These are phyloP conservation scores for Coniochaeta sp. DNA, from an alignment of 2,329 filamentous ascomycete species.

Conservation along the genomic window DNA sequence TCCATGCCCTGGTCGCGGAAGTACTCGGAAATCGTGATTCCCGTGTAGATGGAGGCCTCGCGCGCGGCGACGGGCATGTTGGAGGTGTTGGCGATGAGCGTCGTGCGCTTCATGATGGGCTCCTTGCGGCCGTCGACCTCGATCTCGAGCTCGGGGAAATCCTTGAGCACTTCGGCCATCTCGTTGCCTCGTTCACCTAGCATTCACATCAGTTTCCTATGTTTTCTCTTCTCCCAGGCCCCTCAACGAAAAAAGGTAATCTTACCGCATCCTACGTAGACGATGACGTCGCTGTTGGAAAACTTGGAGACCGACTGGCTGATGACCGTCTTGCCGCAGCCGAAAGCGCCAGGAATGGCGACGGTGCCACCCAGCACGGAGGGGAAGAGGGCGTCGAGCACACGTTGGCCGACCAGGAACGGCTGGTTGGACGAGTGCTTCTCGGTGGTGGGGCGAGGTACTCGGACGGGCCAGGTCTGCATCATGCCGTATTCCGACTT, in stretches of 20 bases:
- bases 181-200: constrained; percentile 81
- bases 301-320: constrained; percentile 98
- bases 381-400: constrained; percentile 92
- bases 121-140: constrained; percentile 90
- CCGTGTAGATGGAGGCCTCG: constrained; percentile 98
- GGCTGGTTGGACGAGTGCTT: constrained; percentile 84
- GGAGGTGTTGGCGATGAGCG: constrained; percentile 96
- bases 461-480: constrained; percentile 97
- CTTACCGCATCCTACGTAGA: constrained; percentile 80
- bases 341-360: constrained; percentile 96
- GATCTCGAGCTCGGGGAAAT: constrained; percentile 97
- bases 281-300: constrained; percentile 98
- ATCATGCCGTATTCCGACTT: constrained; percentile 96
- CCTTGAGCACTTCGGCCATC: constrained; percentile 99
- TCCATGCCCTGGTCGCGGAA: constrained; percentile 96
- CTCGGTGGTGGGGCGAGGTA: constrained; percentile 85
- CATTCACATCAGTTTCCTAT: neutral
- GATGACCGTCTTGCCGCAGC: constrained; percentile 99
- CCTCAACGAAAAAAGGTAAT: neutral
- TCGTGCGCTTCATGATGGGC: constrained; percentile 99
- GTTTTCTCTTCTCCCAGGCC: neutral
- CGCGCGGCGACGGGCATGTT: constrained; percentile 99
- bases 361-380: constrained; percentile 96
- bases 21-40: constrained; percentile 90
- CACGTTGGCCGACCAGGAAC: constrained; percentile 94